Evolutionary conservation across 306 rosid genomes (phyloP).

Genomic region (Delonix regia): DNA sequence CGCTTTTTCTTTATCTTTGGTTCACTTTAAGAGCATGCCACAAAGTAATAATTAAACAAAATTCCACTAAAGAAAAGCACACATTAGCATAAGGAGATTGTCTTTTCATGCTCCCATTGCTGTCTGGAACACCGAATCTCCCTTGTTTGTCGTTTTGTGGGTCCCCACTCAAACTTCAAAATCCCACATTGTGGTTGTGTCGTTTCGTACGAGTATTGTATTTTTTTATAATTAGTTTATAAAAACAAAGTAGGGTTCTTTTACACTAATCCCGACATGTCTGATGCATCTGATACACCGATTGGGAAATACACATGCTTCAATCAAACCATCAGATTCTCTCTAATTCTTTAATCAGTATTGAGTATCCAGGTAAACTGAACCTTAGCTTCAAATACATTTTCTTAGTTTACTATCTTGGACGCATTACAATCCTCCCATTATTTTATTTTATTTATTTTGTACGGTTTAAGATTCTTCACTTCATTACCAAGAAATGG

Average conservation of each 20-base stretch:
- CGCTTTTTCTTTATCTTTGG: background rate
- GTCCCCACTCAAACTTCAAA: no score
- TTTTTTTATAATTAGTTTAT: background rate
- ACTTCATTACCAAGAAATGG: background rate
- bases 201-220: background rate
- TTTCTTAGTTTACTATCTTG: background rate
- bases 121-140: background rate
- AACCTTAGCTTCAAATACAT: background rate
- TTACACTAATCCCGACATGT: background rate
- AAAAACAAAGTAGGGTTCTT: background rate
- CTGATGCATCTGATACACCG: background rate
- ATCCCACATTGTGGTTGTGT: background rate
- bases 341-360: background rate
- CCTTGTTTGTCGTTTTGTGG: background rate
- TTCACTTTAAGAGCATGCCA: conserved; percentile 33
- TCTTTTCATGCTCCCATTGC: conserved; percentile 19
- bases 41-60: conserved; percentile 26
- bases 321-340: background rate
- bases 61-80: conserved; percentile 20
- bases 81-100: conserved; percentile 19
- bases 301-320: background rate
- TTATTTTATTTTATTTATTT: background rate
- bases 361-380: background rate
- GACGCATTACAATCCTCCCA: background rate
- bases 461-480: background rate